Percentiles rank a stretch among this genome's conserved stretches.
Conservation (phyloP, 1,139 yeast genomes). For the Yamadazyma trypodendri region DNA sequence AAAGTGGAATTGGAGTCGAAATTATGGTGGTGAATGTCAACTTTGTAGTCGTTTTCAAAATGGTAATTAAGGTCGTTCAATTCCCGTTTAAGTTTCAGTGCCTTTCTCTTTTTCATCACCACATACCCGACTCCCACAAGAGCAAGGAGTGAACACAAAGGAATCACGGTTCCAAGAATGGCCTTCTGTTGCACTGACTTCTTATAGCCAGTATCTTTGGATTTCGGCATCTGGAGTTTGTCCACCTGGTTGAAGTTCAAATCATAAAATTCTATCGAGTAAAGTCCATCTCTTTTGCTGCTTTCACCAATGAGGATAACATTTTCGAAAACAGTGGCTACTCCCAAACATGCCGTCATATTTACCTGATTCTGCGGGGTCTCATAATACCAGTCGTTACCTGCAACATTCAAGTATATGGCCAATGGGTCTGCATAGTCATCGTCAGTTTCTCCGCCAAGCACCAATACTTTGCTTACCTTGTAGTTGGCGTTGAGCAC, state of each 20-base stretch:
- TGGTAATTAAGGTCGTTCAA: conserved; percentile 35
- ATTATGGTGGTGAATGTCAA: conserved; percentile 7
- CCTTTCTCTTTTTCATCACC: conserved; percentile 22
- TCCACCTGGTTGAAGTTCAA: conserved; percentile 15
- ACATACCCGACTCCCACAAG: conserved; percentile 19
- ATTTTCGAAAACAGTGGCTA: conserved; percentile 45
- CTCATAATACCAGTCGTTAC: conserved; percentile 37
- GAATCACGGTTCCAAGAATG: conserved; percentile 37
- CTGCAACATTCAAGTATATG: conserved; percentile 23
- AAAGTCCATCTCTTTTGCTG: conserved; percentile 14
- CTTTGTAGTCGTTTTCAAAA: conserved; percentile 26
- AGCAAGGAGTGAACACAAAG: conserved; percentile 25
- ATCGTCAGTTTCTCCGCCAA: conserved; percentile 36
- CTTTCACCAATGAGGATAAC: conserved; percentile 24
- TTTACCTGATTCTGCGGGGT: conserved; percentile 20
- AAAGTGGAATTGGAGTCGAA: conserved; percentile 43
- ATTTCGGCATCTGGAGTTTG: conserved; percentile 17
- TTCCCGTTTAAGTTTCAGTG: conserved; percentile 20
- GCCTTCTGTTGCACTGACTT: conserved; percentile 25
- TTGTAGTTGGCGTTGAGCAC: conserved; percentile 22
- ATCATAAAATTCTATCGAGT: conserved; percentile 15
- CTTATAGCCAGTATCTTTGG: conserved; percentile 6
- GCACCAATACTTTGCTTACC: conserved; percentile 28
- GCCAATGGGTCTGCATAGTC: conserved; percentile 20
- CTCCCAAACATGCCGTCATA: conserved; percentile 33